Evolutionary conservation across 2,329 filamentous ascomycete genomes (phyloP), one percentile per base, ranked within the genome.

Genomic region (Cytospora chrysosperma): DNA sequence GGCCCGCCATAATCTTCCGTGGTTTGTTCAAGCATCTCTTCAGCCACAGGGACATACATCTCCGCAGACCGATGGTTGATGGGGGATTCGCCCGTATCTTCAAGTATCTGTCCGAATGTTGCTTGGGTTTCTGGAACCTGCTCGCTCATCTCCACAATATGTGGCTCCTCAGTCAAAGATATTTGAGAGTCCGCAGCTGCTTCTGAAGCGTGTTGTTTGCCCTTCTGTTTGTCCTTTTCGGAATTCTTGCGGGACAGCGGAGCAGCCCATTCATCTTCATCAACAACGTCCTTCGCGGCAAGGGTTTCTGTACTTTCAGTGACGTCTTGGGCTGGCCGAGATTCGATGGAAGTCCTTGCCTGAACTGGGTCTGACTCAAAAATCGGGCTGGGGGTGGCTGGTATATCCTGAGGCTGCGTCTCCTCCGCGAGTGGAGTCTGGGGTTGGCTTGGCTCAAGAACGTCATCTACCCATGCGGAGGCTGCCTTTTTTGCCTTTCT

Each of bases 221-320:
- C 72, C 67, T 75, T 75, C 56, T 76, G 79, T 72, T 76, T 79
- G 52, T 73, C 76, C 58, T 69, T 71, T 56, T 77, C 77, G 55
- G 71, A 70, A 64, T 75, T 77, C 64, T 73, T 74, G 32, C 67
- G 69, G 7, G 62, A 62, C 56, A 72, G 67, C 49, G 63, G 62
- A 15, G 32, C 21, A 54, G 54, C 21, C 64, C 64, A 66, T 47
- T 55, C 61, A 57, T 73, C 70, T n/a, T 68, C 68, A 24, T 59
- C 62, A 12, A 64, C 56, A 10, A 61, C 30, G 21, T 67, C 64
- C n/a, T 37, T 51, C 6, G 51, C 26, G 9, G 6, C 58, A 52
- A 68, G 65, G 13, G 67, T 64, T 26, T 72, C 55, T 4, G 13
- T 26, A 59, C 69, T 71, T 68, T 72, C 67, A 49, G 70, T 67